Percentiles rank a stretch among this genome's conserved stretches.
Evolutionary conservation across 164 flowering plant species (phyloP).

Genomic region (Liquidambar formosana): DNA sequence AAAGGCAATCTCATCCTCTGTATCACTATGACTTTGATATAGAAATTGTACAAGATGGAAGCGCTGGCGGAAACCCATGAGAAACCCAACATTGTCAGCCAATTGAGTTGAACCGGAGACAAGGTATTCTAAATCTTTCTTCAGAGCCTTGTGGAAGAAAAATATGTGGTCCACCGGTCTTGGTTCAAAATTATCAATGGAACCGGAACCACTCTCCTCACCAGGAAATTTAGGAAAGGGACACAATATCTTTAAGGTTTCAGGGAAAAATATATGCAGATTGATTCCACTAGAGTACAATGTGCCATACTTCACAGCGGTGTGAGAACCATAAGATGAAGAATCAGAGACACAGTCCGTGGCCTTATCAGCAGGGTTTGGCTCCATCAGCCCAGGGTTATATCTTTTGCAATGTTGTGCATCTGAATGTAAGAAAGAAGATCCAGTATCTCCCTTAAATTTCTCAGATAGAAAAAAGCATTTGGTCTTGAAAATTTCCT

Average conservation of each 20-base stretch:
- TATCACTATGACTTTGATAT: conserved; percentile 63
- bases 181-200: conserved; percentile 29
- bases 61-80: conserved; percentile 48
- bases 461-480: conserved; percentile 37
- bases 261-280: conserved; percentile 53
- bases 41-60: conserved; percentile 51
- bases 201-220: conserved; percentile 20
- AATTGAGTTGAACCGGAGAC: conserved; percentile 51
- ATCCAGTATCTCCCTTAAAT: conserved; percentile 22
- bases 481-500: conserved; percentile 50
- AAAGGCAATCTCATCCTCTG: conserved; percentile 80
- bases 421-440: conserved; percentile 20
- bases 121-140: conserved; percentile 65
- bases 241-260: conserved; percentile 24
- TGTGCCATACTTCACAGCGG: conserved; percentile 25
- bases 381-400: conserved; percentile 14
- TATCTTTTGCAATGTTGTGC: conserved; percentile 21
- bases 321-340: conserved; percentile 21
- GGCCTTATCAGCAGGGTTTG: conserved; percentile 19
- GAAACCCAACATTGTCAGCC: conserved; percentile 41
- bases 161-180: conserved; percentile 69
- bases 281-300: conserved; percentile 56
- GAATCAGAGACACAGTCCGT: conserved; percentile 15
- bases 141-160: conserved; percentile 76
- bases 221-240: conserved; percentile 23